These are phyloP conservation scores for Clathrus columnatus DNA, from an alignment of 768 basidiomycete genomes.

Conservation along the genomic window DNA sequence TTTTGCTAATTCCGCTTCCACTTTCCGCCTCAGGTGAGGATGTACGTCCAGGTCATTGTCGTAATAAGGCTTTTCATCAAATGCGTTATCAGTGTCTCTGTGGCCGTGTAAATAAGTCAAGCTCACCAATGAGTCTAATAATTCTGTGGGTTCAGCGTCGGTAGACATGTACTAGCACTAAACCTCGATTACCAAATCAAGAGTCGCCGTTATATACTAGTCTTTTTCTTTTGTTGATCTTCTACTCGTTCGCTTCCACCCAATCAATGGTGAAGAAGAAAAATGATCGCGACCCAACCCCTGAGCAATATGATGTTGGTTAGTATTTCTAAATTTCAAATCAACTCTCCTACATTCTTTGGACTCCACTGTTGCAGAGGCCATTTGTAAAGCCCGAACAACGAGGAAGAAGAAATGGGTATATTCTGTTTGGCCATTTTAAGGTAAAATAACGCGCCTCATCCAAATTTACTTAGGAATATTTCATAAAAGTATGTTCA, in stretches of 20 bases:
- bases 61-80: conserved; percentile 57
- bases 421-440: conserved; percentile 16
- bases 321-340: neutral
- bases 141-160: neutral
- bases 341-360: neutral
- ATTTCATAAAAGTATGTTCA: conserved; percentile 57
- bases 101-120: neutral
- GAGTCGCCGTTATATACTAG: neutral
- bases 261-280: conserved; percentile 7
- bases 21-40: conserved; percentile 63
- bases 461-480: conserved; percentile 36
- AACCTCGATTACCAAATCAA: neutral
- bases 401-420: conserved; percentile 45
- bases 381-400: conserved; percentile 51
- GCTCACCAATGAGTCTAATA: conserved; percentile 8
- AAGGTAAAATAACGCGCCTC: neutral
- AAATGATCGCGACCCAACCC: neutral
- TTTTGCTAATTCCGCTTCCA: conserved; percentile 67
- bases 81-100: neutral
- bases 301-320: conserved; percentile 4
- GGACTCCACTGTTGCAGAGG: conserved; percentile 32
- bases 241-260: neutral
- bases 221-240: neutral
- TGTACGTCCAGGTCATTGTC: conserved; percentile 83
- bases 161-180: neutral